Conservation (phyloP, 2,329 filamentous ascomycete species). For the Trichoderma sp. region DNA sequence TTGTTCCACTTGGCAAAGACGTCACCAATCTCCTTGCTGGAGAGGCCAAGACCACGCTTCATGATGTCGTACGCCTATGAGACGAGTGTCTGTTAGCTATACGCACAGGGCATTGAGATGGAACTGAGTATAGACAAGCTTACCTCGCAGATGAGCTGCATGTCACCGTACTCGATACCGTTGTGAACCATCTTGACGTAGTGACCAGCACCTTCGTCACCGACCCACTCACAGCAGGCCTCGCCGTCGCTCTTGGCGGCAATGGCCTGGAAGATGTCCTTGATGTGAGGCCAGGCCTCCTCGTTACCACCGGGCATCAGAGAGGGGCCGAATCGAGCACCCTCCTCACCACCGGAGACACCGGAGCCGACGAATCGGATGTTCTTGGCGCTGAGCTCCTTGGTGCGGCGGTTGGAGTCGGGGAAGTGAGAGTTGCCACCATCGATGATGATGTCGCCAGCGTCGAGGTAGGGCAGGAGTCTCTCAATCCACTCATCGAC, state of each 20-base stretch:
- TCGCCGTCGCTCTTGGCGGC: conserved; percentile 96
- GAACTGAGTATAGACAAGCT: conserved; percentile 28
- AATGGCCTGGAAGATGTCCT: conserved; percentile 98
- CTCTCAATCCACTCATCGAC: conserved; percentile 99
- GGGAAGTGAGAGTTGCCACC: conserved; percentile 98
- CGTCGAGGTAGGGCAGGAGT: conserved; percentile 77
- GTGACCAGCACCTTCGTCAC: conserved; percentile 98
- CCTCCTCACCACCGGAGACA: conserved; percentile 99
- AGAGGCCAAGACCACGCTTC: conserved; percentile 92
- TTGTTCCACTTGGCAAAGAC: conserved; percentile 96
- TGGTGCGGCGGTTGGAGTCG: conserved; percentile 94
- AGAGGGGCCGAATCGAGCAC: conserved; percentile 94
- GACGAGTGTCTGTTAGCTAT: conserved; percentile 5
- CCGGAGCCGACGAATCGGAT: conserved; percentile 94
- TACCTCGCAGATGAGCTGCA: conserved; percentile 99
- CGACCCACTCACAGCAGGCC: conserved; percentile 99
- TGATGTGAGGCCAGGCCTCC: conserved; percentile 96
- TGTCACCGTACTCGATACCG: conserved; percentile 99
- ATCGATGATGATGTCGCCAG: conserved; percentile 98
- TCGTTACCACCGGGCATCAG: conserved; percentile 99
- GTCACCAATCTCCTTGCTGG: conserved; percentile 92
- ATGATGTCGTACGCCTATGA: conserved; percentile 95
- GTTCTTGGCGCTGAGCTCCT: conserved; percentile 82
- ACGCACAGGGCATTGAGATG: not conserved
- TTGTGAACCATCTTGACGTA: conserved; percentile 99